Evolutionary conservation across 306 rosid species (phyloP).

Genomic region (Luffa aegyptiaca): DNA sequence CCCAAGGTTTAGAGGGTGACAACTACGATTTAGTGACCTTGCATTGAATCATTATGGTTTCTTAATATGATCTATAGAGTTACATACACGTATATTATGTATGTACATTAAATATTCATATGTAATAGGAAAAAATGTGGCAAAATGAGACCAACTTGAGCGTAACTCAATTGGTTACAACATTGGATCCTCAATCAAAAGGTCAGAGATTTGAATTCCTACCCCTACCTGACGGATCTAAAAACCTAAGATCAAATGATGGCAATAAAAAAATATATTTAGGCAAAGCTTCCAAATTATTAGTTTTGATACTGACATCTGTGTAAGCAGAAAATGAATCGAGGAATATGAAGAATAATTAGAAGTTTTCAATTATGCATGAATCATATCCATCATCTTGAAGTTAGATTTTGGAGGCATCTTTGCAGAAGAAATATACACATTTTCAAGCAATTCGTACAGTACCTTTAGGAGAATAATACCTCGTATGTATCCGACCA

Average conservation of each 20-base stretch:
- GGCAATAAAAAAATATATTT: background rate
- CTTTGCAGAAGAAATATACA: background rate
- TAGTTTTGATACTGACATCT: background rate
- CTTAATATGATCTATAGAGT: background rate
- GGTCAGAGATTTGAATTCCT: too few relatives aligned
- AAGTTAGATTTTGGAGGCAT: background rate
- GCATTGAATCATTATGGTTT: too few relatives aligned
- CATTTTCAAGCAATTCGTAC: background rate
- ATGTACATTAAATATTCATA: background rate
- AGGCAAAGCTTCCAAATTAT: background rate
- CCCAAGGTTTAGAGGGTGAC: too few relatives aligned
- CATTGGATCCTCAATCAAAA: background rate
- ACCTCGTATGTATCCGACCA: conserved; percentile 2
- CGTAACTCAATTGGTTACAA: background rate
- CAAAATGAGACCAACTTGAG: background rate
- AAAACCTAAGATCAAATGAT: background rate
- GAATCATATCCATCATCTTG: background rate
- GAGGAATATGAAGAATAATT: background rate
- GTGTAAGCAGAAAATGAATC: conserved; percentile 1
- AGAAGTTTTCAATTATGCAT: background rate
- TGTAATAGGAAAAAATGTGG: background rate
- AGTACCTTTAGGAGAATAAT: conserved; percentile 8
- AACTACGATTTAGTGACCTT: too few relatives aligned
- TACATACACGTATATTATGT: background rate
- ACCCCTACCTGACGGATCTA: background rate